phyloP scores from a whole-genome alignment of 768 basidiomycete species.

The Mycena maculata region DNA sequence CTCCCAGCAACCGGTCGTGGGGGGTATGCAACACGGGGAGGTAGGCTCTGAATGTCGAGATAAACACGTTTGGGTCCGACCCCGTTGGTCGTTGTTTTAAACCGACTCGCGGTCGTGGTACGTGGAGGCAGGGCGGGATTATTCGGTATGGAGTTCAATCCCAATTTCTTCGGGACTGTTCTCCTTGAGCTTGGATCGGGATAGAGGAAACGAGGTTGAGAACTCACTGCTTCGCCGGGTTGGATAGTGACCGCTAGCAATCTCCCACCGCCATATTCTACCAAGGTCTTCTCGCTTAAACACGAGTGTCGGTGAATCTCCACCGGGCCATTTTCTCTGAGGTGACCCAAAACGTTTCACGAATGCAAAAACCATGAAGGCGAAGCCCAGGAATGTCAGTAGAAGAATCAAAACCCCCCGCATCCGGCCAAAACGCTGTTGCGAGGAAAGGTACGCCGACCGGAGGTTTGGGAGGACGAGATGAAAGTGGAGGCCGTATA shows the following conservation, averaged over 20 bases:
- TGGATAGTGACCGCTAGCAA: conserved; percentile 93
- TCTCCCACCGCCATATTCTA: conserved; percentile 96
- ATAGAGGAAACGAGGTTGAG: not conserved
- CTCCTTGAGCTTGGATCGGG: conserved; percentile 15
- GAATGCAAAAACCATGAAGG: conserved; percentile 71
- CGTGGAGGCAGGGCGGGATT: conserved; percentile 83
- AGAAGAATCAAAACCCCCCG: conserved; percentile 66
- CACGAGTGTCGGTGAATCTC: conserved; percentile 77
- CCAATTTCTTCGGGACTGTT: conserved; percentile 77
- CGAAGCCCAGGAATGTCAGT: conserved; percentile 55
- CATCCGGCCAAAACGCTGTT: conserved; percentile 40
- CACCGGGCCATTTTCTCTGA: conserved; percentile 71
- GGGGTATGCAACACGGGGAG: conserved; percentile 81
- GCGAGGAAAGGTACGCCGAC: not conserved
- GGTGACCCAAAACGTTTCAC: conserved; percentile 70
- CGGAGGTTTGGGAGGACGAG: conserved; percentile 26
- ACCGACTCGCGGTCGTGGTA: conserved; percentile 52
- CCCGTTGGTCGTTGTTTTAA: conserved; percentile 72
- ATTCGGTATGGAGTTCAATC: conserved; percentile 62
- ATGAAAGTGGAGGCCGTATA: conserved; percentile 13
- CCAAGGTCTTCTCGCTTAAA: conserved; percentile 83
- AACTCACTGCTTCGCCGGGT: conserved; percentile 79
- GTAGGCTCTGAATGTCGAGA: conserved; percentile 72
- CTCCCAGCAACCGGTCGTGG: conserved; percentile 88
- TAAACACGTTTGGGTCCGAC: conserved; percentile 85